These are phyloP conservation scores for Ceratocystis diversiconidia DNA, from an alignment of 2,329 filamentous ascomycete species.

Conservation along the genomic window DNA sequence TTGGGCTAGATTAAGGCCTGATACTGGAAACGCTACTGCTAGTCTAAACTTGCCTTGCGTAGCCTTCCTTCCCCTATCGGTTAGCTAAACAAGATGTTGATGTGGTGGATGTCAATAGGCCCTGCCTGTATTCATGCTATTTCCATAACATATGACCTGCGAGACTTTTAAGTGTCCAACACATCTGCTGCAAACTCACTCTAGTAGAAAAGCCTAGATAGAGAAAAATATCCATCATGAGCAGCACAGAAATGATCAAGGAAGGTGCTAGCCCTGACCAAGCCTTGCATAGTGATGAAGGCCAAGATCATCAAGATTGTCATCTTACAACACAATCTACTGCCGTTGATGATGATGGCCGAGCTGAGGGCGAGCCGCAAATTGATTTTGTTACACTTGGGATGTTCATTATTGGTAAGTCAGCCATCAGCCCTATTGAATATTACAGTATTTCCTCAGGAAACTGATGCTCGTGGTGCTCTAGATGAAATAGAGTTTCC, in stretches of 20 bases:
- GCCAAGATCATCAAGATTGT: not conserved
- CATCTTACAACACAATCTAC: not conserved
- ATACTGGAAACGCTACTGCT: not conserved
- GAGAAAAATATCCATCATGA: not conserved
- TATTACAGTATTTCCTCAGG: not conserved
- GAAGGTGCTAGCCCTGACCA: not conserved
- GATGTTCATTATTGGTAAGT: constrained; percentile 59
- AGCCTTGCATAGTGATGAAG: not conserved
- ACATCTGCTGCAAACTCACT: not conserved
- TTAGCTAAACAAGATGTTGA: not conserved
- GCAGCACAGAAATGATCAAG: not conserved
- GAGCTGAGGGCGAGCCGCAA: not conserved
- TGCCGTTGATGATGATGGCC: not conserved
- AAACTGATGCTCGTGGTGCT: constrained; percentile 11
- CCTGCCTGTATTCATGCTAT: not conserved
- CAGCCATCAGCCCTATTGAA: not conserved
- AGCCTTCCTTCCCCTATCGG: not conserved
- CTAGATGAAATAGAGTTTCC: constrained; percentile 87
- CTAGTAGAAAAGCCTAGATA: not conserved
- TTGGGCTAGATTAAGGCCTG: too few species aligned
- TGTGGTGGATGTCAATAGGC: not conserved
- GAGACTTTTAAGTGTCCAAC: not conserved
- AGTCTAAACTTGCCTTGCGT: not conserved
- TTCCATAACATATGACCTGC: not conserved
- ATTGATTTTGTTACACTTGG: constrained; percentile 57